Evolutionary conservation across 176 grass and related monocot genomes (phyloP).

Genomic region (Lolium perenne): DNA sequence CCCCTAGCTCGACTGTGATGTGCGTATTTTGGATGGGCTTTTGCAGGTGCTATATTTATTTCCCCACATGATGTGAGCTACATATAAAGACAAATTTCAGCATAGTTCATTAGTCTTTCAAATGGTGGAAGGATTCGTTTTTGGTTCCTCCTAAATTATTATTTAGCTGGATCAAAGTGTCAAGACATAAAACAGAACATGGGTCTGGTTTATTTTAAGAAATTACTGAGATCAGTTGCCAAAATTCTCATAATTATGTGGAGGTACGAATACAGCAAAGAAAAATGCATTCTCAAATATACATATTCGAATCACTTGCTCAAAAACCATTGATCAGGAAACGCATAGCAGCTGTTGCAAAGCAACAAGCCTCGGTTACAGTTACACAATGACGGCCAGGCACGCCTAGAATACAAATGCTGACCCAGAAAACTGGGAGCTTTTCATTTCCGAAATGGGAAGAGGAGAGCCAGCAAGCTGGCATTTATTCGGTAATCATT

Average conservation of each 20-base stretch:
- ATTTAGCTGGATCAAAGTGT: not conserved
- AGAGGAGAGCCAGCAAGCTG: slow-evolving; percentile 33
- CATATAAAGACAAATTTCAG: not conserved
- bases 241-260: not conserved
- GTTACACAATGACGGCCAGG: slow-evolving; percentile 34
- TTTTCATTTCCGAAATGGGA: slow-evolving; percentile 35
- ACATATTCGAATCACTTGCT: slow-evolving; percentile 1
- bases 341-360: slow-evolving; percentile 38
- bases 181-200: not conserved
- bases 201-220: not conserved
- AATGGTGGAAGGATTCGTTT: not conserved
- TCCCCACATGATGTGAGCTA: not conserved
- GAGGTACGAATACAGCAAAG: not conserved
- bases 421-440: slow-evolving; percentile 33
- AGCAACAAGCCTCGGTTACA: slow-evolving; percentile 46
- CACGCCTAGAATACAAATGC: slow-evolving; percentile 51
- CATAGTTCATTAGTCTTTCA: not conserved
- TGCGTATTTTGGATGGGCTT: too few species aligned
- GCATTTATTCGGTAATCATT: slow-evolving; percentile 56
- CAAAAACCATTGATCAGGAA: slow-evolving; percentile 11
- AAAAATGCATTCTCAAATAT: not conserved
- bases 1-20: too few species aligned
- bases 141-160: not conserved
- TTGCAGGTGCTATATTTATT: too few species aligned
- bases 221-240: not conserved